phyloP scores from a whole-genome alignment of 2,329 filamentous ascomycete genomes.

The Exophiala viscosa region DNA sequence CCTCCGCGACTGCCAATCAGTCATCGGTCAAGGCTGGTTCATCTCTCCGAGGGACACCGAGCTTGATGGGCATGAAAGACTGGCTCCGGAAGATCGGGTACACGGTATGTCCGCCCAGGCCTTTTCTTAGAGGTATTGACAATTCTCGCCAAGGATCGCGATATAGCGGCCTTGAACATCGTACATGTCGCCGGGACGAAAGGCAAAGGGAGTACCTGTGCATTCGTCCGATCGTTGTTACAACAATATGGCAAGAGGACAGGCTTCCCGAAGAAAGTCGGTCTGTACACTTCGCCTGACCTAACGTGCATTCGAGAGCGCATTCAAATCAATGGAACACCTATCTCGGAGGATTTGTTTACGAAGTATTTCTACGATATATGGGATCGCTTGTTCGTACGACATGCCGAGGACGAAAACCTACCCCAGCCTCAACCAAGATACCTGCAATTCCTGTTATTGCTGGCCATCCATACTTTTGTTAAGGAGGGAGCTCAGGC shows the following conservation, averaged over 20 bases:
- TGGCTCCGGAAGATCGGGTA: slow-evolving; percentile 7
- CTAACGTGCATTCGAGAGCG: slow-evolving; percentile 77
- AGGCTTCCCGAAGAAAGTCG: slow-evolving; percentile 52
- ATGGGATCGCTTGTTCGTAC: slow-evolving; percentile 61
- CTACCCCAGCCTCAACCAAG: slow-evolving; percentile 74
- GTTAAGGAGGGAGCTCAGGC: slow-evolving; percentile 68
- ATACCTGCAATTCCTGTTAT: slow-evolving; percentile 86
- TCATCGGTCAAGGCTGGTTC: background rate
- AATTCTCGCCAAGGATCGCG: background rate
- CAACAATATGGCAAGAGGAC: slow-evolving; percentile 48
- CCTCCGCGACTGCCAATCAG: background rate
- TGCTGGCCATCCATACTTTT: slow-evolving; percentile 83
- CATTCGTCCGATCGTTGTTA: slow-evolving; percentile 75
- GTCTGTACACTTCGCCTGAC: slow-evolving; percentile 82
- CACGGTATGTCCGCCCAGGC: background rate
- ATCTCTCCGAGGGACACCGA: background rate
- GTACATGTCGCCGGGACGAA: slow-evolving; percentile 92
- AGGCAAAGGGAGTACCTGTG: slow-evolving; percentile 85
- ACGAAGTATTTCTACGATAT: slow-evolving; percentile 76
- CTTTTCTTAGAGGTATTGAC: background rate
- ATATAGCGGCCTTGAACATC: slow-evolving; percentile 39
- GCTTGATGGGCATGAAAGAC: slow-evolving; percentile 1
- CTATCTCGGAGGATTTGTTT: slow-evolving; percentile 66
- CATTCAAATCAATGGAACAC: slow-evolving; percentile 71
- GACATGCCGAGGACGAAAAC: slow-evolving; percentile 51